Evolutionary conservation across 805 yeast species (phyloP).

Genomic region (Ogataea sp.): DNA sequence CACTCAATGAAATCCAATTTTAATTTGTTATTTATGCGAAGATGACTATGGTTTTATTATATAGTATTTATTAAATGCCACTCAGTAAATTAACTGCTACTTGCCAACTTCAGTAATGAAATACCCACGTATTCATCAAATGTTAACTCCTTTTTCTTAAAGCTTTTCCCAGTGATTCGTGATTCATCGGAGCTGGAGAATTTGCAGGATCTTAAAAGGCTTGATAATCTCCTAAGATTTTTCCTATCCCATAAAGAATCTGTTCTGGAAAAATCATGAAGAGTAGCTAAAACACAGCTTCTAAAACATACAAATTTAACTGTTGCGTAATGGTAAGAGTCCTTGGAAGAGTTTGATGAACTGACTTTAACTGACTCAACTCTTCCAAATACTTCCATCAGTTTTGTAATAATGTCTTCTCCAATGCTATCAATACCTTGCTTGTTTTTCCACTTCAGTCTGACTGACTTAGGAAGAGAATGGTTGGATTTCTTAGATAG

Average conservation of each 20-base stretch:
- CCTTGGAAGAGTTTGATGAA: conserved; percentile 4
- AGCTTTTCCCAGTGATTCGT: not conserved
- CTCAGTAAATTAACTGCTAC: too few species aligned
- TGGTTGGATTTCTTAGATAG: not conserved
- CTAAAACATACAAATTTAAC: conserved; percentile 23
- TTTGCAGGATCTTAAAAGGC: conserved; percentile 30
- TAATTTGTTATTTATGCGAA: not conserved
- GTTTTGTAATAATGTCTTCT: conserved; percentile 22
- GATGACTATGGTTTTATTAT: too few species aligned
- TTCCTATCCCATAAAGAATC: conserved; percentile 39
- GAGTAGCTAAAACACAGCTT: conserved; percentile 27
- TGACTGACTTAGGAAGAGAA: conserved; percentile 12
- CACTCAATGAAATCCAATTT: too few species aligned
- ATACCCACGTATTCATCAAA: conserved; percentile 16
- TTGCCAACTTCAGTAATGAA: conserved; percentile 9
- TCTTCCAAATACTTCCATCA: conserved; percentile 41
- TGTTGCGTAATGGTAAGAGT: conserved; percentile 30
- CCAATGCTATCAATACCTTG: conserved; percentile 26
- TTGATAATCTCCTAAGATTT: conserved; percentile 35
- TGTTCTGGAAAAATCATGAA: conserved; percentile 33
- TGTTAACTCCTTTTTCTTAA: conserved; percentile 3
- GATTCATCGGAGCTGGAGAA: conserved; percentile 1
- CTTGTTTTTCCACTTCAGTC: conserved; percentile 39
- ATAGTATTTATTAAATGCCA: too few species aligned
- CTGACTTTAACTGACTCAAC: conserved; percentile 14